Conservation (phyloP, 805 yeast genomes). For the Candida xyloterini region DNA sequence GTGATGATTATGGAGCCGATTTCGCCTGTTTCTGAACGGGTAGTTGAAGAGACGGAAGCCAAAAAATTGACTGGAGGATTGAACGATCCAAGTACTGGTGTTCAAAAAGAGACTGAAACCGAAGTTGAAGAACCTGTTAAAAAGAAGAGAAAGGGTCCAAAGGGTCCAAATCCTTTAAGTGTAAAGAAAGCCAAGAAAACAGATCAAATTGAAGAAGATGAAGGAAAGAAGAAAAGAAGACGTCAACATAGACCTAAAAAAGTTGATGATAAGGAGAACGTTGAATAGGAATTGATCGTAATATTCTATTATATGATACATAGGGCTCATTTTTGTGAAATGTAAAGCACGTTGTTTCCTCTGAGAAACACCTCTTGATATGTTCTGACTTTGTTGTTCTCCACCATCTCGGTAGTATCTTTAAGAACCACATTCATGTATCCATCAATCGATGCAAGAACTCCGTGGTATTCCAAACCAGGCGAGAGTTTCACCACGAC, state of each 20-base stretch:
- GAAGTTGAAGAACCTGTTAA: constrained; percentile 21
- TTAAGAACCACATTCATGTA: constrained; percentile 93
- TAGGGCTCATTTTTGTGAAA: constrained; percentile 21
- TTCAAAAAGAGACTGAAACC: constrained; percentile 15
- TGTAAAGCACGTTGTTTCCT: constrained; percentile 75
- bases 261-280: constrained; percentile 2
- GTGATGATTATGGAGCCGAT: constrained; percentile 97
- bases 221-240: constrained; percentile 18
- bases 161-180: constrained; percentile 88
- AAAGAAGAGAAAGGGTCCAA: constrained; percentile 65
- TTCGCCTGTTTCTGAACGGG: constrained; percentile 61
- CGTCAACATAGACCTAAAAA: constrained; percentile 17
- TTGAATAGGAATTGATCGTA: neutral
- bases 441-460: constrained; percentile 79
- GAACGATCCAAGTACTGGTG: constrained; percentile 51
- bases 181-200: constrained; percentile 64
- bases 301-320: constrained; percentile 2
- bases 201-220: constrained; percentile 16
- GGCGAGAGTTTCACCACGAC: constrained; percentile 84
- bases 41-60: constrained; percentile 52
- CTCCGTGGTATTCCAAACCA: constrained; percentile 80
- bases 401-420: constrained; percentile 64
- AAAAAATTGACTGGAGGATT: constrained; percentile 75
- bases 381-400: constrained; percentile 47
- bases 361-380: constrained; percentile 78